Evolutionary conservation across 495 filamentous ascomycete species (phyloP).

Genomic region (Tuber borchii): DNA sequence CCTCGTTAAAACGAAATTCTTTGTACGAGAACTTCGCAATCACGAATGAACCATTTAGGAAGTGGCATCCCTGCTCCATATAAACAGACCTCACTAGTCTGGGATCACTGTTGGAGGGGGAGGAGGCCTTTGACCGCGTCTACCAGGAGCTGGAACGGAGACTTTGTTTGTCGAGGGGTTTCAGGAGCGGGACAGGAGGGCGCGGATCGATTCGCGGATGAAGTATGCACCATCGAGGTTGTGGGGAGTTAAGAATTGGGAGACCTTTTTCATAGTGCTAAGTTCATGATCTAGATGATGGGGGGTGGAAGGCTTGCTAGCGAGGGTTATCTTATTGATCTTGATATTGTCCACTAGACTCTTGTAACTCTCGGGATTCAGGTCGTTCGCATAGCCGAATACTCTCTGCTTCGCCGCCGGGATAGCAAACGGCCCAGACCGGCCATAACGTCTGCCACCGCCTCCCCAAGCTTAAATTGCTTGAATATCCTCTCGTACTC

Average conservation of each 20-base stretch:
- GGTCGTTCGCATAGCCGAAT: conserved; percentile 96
- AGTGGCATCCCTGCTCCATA: too few relatives aligned
- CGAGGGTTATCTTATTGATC: conserved; percentile 62
- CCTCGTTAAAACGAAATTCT: too few relatives aligned
- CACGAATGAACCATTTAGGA: too few relatives aligned
- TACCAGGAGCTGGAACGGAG: conserved; percentile 36
- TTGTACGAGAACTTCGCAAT: too few relatives aligned
- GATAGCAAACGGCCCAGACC: conserved; percentile 89
- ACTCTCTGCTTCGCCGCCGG: conserved; percentile 82
- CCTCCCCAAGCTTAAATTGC: conserved; percentile 73
- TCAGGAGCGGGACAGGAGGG: conserved; percentile 52
- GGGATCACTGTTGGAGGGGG: conserved; percentile 47
- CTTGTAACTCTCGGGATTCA: conserved; percentile 80
- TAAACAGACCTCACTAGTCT: too few relatives aligned
- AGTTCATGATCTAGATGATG: not conserved
- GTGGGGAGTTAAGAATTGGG: conserved; percentile 65
- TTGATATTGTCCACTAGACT: conserved; percentile 62
- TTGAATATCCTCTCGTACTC: conserved; percentile 78
- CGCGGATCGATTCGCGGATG: conserved; percentile 60
- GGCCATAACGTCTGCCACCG: conserved; percentile 95
- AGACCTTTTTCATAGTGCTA: conserved; percentile 49
- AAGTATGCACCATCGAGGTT: conserved; percentile 75
- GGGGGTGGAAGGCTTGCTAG: not conserved
- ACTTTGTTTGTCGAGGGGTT: conserved; percentile 49
- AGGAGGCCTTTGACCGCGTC: conserved; percentile 42